A percentile compares a stretch with the other conserved stretches of the same genome.
Conservation (phyloP, 306 rosid species). For the Mucuna pruriens region DNA sequence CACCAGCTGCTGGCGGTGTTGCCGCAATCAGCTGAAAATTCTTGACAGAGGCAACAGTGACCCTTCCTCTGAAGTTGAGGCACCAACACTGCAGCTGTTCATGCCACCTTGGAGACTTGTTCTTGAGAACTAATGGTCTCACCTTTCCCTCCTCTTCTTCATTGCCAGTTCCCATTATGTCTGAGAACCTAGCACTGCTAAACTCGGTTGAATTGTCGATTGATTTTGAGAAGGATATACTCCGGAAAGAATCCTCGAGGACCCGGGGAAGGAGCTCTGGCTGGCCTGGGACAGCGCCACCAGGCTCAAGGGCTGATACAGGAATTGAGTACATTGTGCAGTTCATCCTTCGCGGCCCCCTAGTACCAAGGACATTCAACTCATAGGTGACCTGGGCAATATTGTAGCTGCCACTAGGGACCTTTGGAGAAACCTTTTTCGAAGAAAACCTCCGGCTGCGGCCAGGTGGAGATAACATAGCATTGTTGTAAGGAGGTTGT, state of each 20-base stretch:
- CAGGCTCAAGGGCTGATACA: conserved; percentile 66
- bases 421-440: conserved; percentile 93
- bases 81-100: conserved; percentile 99
- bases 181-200: conserved; percentile 91
- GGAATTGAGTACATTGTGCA: conserved; percentile 92
- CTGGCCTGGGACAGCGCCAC: conserved; percentile 85
- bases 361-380: conserved; percentile 90
- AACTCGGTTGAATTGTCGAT: conserved; percentile 76
- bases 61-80: conserved; percentile 92
- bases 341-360: conserved; percentile 97
- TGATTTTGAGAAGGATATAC: conserved; percentile 82
- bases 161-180: conserved; percentile 55
- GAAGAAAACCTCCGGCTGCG: conserved; percentile 87
- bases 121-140: conserved; percentile 79
- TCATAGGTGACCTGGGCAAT: conserved; percentile 89
- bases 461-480: conserved; percentile 77
- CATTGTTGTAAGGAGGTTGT: conserved; percentile 78
- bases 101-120: conserved; percentile 99
- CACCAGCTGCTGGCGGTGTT: conserved; percentile 56
- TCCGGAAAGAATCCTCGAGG: conserved; percentile 93
- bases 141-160: conserved; percentile 71
- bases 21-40: conserved; percentile 94
- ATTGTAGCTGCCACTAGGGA: conserved; percentile 89
- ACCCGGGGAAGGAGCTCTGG: conserved; percentile 79
- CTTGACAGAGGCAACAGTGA: conserved; percentile 95